Evolutionary conservation across 169 alveolate species (phyloP).

Genomic region (Eimeria sp.): DNA sequence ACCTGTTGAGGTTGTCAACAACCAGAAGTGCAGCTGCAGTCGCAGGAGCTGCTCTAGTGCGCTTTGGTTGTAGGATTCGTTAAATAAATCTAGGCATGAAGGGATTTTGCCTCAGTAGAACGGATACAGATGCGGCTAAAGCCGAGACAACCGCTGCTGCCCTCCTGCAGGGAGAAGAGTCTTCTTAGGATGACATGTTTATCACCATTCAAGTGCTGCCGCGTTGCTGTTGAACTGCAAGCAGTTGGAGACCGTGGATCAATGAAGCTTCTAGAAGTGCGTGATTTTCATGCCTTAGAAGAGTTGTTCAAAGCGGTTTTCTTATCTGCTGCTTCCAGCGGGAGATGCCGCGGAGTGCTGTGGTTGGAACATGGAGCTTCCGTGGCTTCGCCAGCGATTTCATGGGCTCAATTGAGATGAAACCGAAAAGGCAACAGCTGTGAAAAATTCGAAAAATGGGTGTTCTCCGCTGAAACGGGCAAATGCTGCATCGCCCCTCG

Average conservation of each 20-base stretch:
- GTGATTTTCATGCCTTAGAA: neutral
- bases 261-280: neutral
- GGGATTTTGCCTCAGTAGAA: neutral
- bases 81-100: neutral
- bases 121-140: neutral
- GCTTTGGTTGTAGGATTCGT: neutral
- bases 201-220: neutral
- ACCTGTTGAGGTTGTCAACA: neutral
- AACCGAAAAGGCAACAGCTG: neutral
- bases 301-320: neutral
- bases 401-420: conserved; percentile 10
- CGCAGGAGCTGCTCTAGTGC: neutral
- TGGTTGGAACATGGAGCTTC: conserved; percentile 9
- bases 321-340: neutral
- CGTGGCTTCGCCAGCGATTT: neutral
- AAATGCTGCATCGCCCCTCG: neutral
- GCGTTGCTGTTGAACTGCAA: conserved; percentile 9
- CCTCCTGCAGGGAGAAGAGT: neutral
- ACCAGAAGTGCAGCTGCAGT: neutral
- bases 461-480: neutral
- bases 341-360: conserved; percentile 41
- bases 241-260: neutral
- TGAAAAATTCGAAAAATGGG: neutral
- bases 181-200: neutral
- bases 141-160: neutral